Percentiles rank a stretch among this genome's conserved stretches.
These are phyloP conservation scores for Suillus bovinus DNA, from an alignment of 768 basidiomycete species.

Conservation along the genomic window DNA sequence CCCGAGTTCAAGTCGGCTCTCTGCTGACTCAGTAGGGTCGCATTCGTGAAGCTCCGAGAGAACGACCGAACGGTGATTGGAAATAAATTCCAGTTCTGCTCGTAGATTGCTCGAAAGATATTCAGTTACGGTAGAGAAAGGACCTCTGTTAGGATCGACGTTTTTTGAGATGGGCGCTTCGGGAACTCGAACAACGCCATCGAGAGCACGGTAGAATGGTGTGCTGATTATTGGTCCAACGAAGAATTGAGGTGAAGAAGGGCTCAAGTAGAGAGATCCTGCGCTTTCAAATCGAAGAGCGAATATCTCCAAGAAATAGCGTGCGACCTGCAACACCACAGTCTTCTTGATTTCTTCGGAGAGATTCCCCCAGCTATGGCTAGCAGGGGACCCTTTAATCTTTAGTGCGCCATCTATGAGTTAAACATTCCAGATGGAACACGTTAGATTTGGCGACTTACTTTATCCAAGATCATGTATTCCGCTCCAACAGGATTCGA, in stretches of 20 bases:
- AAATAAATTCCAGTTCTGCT: neutral
- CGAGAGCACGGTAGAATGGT: neutral
- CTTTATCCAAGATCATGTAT: neutral
- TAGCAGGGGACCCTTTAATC: neutral
- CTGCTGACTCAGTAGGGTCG: neutral
- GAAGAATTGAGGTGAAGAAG: neutral
- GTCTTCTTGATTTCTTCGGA: neutral
- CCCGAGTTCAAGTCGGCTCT: constrained; percentile 10
- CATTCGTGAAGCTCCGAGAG: neutral
- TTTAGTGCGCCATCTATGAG: neutral
- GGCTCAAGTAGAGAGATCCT: constrained; percentile 4
- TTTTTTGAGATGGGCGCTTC: neutral
- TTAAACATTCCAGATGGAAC: neutral
- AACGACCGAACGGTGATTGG: neutral
- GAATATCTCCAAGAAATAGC: constrained; percentile 4
- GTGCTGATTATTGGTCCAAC: neutral
- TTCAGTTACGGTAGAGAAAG: neutral
- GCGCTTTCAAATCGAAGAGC: constrained; percentile 2
- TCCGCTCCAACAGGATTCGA: neutral
- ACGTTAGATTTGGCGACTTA: neutral
- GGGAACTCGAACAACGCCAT: neutral
- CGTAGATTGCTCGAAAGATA: neutral
- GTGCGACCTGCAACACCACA: constrained; percentile 4
- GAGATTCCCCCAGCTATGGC: neutral
- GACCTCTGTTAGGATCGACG: neutral